phyloP scores from a whole-genome alignment of 208 protist genomes.

The Zelonia costaricensis region DNA sequence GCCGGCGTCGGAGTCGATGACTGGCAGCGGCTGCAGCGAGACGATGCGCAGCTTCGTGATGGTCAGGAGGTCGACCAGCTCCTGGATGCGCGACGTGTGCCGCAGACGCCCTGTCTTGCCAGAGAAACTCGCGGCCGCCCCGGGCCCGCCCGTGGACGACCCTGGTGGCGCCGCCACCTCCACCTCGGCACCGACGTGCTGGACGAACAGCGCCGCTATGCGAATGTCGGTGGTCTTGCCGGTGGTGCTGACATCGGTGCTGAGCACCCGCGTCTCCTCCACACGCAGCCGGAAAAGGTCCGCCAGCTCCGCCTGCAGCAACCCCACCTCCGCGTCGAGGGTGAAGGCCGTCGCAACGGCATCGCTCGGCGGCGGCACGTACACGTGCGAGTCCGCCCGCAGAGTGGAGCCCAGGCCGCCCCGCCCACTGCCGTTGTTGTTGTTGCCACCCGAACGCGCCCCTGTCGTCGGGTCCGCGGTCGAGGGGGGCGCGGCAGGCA shows the following conservation, averaged over 20 bases:
- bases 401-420: too few species aligned
- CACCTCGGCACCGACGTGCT: constrained; percentile 52
- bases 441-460: too few species aligned
- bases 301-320: constrained; percentile 34
- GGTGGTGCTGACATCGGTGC: constrained; percentile 18
- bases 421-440: too few species aligned
- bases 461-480: too few species aligned
- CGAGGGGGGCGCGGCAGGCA: background rate
- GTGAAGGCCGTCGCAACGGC: constrained; percentile 14
- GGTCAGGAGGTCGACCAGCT: constrained; percentile 37
- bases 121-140: background rate
- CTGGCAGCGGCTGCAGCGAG: constrained; percentile 15
- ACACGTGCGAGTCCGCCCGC: too few species aligned
- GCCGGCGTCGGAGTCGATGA: constrained; percentile 26
- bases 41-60: constrained; percentile 26
- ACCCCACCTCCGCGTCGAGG: constrained; percentile 20
- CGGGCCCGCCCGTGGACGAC: background rate
- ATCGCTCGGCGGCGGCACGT: background rate
- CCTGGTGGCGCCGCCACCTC: constrained; percentile 1
- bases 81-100: constrained; percentile 27
- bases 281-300: constrained; percentile 41
- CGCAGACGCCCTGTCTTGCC: background rate
- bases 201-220: constrained; percentile 22
- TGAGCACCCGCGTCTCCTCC: constrained; percentile 24
- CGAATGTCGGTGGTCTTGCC: constrained; percentile 11